Base-by-base conservation (phyloP, 1,284 basidiomycete genomes). In the Agaricales sp. region DNA sequence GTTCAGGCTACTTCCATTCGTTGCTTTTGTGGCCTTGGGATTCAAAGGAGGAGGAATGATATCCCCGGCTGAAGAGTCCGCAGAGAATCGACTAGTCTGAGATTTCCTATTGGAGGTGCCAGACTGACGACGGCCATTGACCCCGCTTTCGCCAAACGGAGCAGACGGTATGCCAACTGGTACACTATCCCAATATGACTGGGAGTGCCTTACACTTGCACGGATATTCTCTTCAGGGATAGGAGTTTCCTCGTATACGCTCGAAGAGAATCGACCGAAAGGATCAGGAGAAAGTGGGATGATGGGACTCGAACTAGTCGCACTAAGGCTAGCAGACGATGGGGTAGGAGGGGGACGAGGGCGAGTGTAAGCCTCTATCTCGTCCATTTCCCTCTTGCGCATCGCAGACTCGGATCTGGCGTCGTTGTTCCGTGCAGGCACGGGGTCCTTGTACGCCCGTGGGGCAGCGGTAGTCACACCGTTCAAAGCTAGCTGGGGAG, bases 241-340 rank as follows among this genome's bases (percentile, higher is more conserved):
- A 8, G 30, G 30, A 8, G 11, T n/a, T 11, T 35, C 30, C 30
- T 35, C 30, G n/a, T 35, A 35, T 11, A 35, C 30, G 30, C 30
- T 35, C n/a, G 30, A 35, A 16, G 85, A 71, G 57, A 75, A 81
- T 21, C 85, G 73, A 16, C 81, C 79, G 59, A 88, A 88, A 24
- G 86, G 85, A 64, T 88, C 86, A 4, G 86, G 82, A 4, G 85
- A 85, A 18, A 87, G 67, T 24, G 86, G 86, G 50, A 88, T 81
- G 48, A 75, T 58, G 43, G 51, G 39, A 50, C 55, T 53, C 38
- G 52, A 22, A n/a, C 24, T 43, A 53, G 53, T 37, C 52, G 58
- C 39, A n/a, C n/a, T n/a, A n/a, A n/a, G n/a, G n/a, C n/a, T n/a
- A n/a, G n/a, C n/a, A n/a, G n/a, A n/a, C n/a, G n/a, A n/a, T n/a